phyloP scores from a whole-genome alignment of 148 eudicot genomes.

The Rhododendron henanense region DNA sequence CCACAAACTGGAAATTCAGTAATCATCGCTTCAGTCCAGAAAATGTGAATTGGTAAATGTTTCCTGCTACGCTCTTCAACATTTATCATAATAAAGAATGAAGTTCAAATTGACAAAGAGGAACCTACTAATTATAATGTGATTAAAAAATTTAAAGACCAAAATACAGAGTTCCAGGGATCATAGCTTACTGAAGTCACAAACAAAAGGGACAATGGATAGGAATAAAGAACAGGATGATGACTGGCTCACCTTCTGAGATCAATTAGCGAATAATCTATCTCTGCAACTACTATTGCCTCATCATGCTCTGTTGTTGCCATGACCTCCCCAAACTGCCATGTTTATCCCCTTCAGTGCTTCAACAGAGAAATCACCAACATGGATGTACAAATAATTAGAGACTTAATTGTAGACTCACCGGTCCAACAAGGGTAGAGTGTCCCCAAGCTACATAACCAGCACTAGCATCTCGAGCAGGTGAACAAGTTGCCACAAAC shows the following conservation, averaged over 20 bases:
- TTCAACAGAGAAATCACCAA: background rate
- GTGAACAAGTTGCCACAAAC: conserved; percentile 87
- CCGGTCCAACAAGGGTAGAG: conserved; percentile 86
- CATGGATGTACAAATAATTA: background rate
- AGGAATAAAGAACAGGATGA: background rate
- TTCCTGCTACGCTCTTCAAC: background rate
- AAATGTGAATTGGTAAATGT: background rate
- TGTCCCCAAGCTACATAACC: conserved; percentile 96
- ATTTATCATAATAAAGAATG: no score
- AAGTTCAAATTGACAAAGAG: background rate
- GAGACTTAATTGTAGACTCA: conserved; percentile 31
- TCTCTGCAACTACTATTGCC: conserved; percentile 56
- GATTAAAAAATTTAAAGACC: background rate
- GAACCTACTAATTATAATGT: background rate
- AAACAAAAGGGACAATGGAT: background rate
- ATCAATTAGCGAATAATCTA: conserved; percentile 65
- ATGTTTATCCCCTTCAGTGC: conserved; percentile 6
- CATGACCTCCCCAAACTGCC: conserved; percentile 81
- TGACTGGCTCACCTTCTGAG: conserved; percentile 53
- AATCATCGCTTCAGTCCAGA: background rate
- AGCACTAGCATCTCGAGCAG: conserved; percentile 75
- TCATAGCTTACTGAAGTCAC: background rate
- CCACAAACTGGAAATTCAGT: background rate
- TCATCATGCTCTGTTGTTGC: conserved; percentile 83
- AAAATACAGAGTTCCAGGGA: background rate